These are phyloP conservation scores for Plicaturopsis crispa DNA, from an alignment of 768 basidiomycete species.

Conservation along the genomic window DNA sequence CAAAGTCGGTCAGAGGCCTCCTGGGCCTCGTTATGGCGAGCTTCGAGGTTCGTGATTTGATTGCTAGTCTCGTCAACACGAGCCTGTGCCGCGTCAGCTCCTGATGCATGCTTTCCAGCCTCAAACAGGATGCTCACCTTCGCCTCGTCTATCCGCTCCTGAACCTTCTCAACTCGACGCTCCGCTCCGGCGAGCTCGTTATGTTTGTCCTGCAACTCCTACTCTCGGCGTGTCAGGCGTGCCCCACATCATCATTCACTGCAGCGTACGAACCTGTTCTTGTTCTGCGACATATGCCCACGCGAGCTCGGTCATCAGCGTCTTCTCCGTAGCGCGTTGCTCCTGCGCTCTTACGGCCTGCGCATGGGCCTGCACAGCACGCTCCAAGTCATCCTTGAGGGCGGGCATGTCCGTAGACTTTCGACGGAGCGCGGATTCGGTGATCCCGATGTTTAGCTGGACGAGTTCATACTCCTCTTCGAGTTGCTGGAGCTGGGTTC, in stretches of 20 bases:
- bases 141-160: conserved; percentile 28
- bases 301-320: conserved; percentile 72
- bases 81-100: no score
- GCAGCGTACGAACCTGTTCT: no score
- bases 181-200: conserved; percentile 30
- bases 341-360: conserved; percentile 71
- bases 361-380: conserved; percentile 51
- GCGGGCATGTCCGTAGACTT: conserved; percentile 79
- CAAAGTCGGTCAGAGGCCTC: conserved; percentile 30
- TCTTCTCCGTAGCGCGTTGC: conserved; percentile 61
- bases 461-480: conserved; percentile 80
- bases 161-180: conserved; percentile 29
- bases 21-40: conserved; percentile 22
- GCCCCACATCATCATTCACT: no score
- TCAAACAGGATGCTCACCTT: no score
- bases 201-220: conserved; percentile 38
- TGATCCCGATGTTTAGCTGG: conserved; percentile 62
- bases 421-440: conserved; percentile 55
- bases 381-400: conserved; percentile 48
- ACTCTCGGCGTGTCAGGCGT: no score
- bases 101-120: no score
- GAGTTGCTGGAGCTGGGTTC: conserved; percentile 86
- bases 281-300: conserved; percentile 81
- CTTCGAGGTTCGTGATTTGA: conserved; percentile 13
- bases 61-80: background rate